Base-by-base conservation (phyloP, 208 protist species). In the Acanthamoeba culbertsoni region DNA sequence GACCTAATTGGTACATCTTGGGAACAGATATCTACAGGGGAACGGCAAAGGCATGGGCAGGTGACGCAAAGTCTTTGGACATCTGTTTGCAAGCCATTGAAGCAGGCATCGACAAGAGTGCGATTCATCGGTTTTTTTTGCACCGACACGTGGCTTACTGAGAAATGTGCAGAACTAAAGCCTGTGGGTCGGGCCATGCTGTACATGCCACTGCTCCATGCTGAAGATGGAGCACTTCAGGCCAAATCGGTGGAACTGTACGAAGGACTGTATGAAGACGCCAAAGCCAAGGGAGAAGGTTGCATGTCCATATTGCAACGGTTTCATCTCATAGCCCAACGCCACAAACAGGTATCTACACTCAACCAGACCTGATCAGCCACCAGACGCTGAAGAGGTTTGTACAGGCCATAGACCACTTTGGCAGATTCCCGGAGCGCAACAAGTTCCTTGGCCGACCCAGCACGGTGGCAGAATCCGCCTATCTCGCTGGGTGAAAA, bases 161-260 rank as follows among this genome's bases (percentile, higher is more conserved):
- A 31, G 48, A 12, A 31, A 43, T 59, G 12, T 8, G 5, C 46
- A 90, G 82, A 65, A 35, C 23, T 90, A 23, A 62, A 65, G 55
- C 82, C 82, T 4, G 82, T 90, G 35, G 82, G 53, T 20, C 28
- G 82, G 7, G 82, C 82, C 23, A 90, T 90, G 82, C 82, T 90
- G 7, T 90, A 90, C 82, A 90, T 90, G 82, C 82, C 82, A 12
- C 37, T 90, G 26, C 82, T 90, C 2, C 82, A 90, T 55, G 82
- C 82, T 5, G 82, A 90, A n/a, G 82, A 65, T 37, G 31, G n/a
- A 2, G 33, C 28, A 4, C 55, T 90, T n/a, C 82, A 90, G 55
- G 37, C 46, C 46, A 37, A 65, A 37, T 90, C 82, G 10, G 82
- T 90, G 16, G 51, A 37, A 40, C 53, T 68, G 20, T 90, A 62